Base-by-base conservation (phyloP, 2,329 filamentous ascomycete genomes). In the Fusarium staphyleae region DNA sequence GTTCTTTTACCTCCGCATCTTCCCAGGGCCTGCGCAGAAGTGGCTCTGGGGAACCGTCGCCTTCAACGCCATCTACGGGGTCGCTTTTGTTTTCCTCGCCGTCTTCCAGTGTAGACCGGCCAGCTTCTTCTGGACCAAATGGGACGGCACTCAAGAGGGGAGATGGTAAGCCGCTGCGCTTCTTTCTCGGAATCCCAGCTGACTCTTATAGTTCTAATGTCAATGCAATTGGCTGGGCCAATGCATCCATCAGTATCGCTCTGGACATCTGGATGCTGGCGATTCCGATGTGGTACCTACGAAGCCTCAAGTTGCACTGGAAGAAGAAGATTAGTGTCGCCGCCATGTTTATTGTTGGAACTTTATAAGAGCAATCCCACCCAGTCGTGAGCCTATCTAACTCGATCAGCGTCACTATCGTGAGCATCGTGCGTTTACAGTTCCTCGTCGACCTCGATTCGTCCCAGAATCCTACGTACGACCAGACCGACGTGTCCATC, bases 291-390 rank as follows among this genome's bases (percentile, higher is more conserved):
- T 71, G 69, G 18, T 70, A 75, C 15, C 56, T 80, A 0, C 52
- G 67, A 5, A 62, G 61, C 0, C 60, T 81, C 18, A 65, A 66
- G 2, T 53, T 72, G 2, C 70, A 72, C 13, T 73, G 69, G 61
- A 74, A 72, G 62, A 77, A 77, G 63, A 81, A 79, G 63, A 52
- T 76, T 19, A 72, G 72, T 4, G 70, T 79, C 0, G 62, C 66
- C 0, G 56, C 76, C 28, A 79, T 80, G 74, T 78, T 81, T 36
- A 66, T 71, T 4, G 70, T 79, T 1, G 78, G 78, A 30, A 67
- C 72, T 1, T 75, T 75, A 72, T 74, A 43, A 66, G 72, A 60
- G 2, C 2, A 3, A 1, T 15, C 3, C 3, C 6, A 8, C 5
- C 7, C 12, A 2, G 6, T 4, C 10, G 1, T 7, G 6, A 26